Evolutionary conservation across 352 stramenopile species (phyloP).

Genomic region (Chrysophaeum taylorii): DNA sequence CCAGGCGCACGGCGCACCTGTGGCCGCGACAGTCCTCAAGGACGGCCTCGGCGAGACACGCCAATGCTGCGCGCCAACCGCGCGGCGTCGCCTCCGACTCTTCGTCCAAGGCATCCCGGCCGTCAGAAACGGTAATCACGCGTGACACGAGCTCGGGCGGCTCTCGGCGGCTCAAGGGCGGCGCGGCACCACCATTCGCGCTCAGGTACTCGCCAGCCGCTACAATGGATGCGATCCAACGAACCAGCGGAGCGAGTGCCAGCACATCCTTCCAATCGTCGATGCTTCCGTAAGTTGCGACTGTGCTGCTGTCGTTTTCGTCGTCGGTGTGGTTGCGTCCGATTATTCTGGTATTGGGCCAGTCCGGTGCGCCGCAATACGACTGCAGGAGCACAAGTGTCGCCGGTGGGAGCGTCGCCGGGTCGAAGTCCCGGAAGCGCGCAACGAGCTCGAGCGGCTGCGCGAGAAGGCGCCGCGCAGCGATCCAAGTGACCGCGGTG

Average conservation of each 20-base stretch:
- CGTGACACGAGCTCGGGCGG: conserved; percentile 16
- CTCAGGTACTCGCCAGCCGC: conserved; percentile 1
- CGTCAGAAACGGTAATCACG: conserved; percentile 18
- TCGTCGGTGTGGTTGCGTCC: neutral
- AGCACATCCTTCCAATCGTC: neutral
- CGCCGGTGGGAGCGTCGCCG: conserved; percentile 11
- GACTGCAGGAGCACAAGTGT: conserved; percentile 17
- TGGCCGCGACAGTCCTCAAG: conserved; percentile 15
- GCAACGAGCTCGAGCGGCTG: neutral
- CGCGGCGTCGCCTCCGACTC: conserved; percentile 18
- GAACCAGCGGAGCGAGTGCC: conserved; percentile 10
- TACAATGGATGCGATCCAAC: conserved; percentile 12
- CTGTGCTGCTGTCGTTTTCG: too few species aligned
- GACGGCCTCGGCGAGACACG: neutral
- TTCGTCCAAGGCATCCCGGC: conserved; percentile 5
- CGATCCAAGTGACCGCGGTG: conserved; percentile 18
- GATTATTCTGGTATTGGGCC: conserved; percentile 6
- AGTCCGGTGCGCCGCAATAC: conserved; percentile 19
- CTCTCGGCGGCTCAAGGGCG: conserved; percentile 10
- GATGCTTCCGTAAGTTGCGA: too few species aligned
- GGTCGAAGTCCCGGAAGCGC: conserved; percentile 3
- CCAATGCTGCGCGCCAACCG: conserved; percentile 15
- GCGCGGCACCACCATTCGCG: conserved; percentile 7
- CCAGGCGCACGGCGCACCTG: neutral
- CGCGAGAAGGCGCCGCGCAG: neutral